These are phyloP conservation scores for Suhomyces anneliseae DNA, from an alignment of 1,139 yeast species.

Conservation along the genomic window DNA sequence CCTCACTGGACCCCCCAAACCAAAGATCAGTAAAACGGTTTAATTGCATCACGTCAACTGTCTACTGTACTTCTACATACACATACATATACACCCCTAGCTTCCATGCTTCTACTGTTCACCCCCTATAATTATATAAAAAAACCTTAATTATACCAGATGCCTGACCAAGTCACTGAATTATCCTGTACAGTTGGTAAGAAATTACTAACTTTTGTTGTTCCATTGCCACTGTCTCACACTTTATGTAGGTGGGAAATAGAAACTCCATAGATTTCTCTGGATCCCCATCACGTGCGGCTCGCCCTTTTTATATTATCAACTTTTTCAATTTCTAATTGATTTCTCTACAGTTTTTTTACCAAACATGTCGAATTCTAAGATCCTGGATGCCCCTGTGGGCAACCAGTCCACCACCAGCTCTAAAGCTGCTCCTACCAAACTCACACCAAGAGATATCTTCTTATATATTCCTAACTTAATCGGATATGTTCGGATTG, in stretches of 20 bases:
- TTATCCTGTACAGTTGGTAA: too few species aligned
- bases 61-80: too few species aligned
- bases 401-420: not conserved
- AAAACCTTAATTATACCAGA: too few species aligned
- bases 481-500: conserved; percentile 83
- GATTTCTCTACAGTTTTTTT: not conserved
- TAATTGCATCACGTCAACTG: too few species aligned
- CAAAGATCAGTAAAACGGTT: too few species aligned
- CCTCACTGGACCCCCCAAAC: too few species aligned
- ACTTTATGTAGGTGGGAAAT: not conserved
- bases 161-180: too few species aligned
- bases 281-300: conserved; percentile 3
- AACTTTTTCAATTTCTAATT: conserved; percentile 4
- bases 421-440: not conserved
- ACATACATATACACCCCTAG: too few species aligned
- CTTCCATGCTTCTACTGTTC: too few species aligned
- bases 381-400: conserved; percentile 1
- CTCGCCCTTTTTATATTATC: conserved; percentile 1
- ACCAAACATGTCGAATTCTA: conserved; percentile 4
- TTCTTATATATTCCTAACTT: conserved; percentile 84
- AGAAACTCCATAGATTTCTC: not conserved
- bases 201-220: not conserved
- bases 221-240: not conserved
- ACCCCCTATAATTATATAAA: too few species aligned
- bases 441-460: conserved; percentile 50